Percentiles rank a stretch among this genome's conserved stretches.
Conservation (phyloP, 2,329 filamentous ascomycete species). For the Fusarium vanettenii region DNA sequence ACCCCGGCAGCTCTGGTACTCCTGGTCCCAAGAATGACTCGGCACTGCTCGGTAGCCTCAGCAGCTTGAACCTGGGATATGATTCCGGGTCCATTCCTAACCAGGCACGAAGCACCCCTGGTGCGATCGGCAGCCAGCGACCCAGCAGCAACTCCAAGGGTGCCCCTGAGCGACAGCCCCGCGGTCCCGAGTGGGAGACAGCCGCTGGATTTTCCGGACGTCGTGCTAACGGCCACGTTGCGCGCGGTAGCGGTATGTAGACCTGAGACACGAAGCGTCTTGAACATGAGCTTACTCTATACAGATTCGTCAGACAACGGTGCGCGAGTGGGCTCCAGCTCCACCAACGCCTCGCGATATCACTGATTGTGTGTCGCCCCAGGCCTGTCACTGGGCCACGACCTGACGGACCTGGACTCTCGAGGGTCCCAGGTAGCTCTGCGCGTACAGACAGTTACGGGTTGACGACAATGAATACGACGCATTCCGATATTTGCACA, state of each 20-base stretch:
- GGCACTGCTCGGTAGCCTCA: constrained; percentile 60
- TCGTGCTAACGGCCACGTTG: constrained; percentile 70
- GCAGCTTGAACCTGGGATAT: constrained; percentile 63
- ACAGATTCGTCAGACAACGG: constrained; percentile 58
- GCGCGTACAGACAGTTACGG: constrained; percentile 37
- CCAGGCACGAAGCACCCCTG: constrained; percentile 61
- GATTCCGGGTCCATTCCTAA: constrained; percentile 56
- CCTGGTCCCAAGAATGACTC: constrained; percentile 54
- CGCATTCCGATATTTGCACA: constrained; percentile 37
- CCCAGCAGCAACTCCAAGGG: constrained; percentile 57
- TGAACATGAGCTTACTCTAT: constrained; percentile 21
- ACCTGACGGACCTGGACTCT: constrained; percentile 9
- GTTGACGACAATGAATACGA: constrained; percentile 43
- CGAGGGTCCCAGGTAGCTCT: constrained; percentile 11
- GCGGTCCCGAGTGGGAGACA: constrained; percentile 71
- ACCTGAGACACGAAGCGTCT: not conserved
- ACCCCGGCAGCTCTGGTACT: constrained; percentile 51
- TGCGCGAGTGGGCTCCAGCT: constrained; percentile 51
- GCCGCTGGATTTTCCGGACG: constrained; percentile 65
- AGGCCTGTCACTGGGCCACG: constrained; percentile 4
- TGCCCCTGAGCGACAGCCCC: constrained; percentile 71
- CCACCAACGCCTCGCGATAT: constrained; percentile 51
- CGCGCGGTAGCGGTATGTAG: constrained; percentile 69
- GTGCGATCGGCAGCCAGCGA: constrained; percentile 74
- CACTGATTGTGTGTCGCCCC: constrained; percentile 43